Percentiles rank a stretch among this genome's conserved stretches.
These are phyloP conservation scores for Antitrichia curtipendula DNA, from an alignment of 225 moss, liverwort and hornwort genomes.

Conservation along the genomic window DNA sequence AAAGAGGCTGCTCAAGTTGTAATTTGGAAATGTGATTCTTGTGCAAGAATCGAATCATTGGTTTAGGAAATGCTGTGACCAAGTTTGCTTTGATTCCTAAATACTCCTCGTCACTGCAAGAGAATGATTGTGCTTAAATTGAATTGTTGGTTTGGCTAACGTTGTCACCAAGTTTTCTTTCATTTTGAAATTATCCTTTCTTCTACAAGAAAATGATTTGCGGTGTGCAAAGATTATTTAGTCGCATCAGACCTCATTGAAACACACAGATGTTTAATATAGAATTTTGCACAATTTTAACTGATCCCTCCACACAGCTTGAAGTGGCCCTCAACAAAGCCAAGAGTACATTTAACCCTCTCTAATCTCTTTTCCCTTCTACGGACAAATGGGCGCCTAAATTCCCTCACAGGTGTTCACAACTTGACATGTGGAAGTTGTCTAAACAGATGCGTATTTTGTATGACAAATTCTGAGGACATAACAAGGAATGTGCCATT, in stretches of 20 bases:
- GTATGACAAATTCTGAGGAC: not conserved
- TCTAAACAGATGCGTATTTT: not conserved
- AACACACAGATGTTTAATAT: not conserved
- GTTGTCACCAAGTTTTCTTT: not conserved
- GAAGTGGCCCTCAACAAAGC: not conserved
- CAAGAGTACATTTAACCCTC: not conserved
- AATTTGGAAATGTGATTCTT: not conserved
- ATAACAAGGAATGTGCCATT: not conserved
- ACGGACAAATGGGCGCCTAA: not conserved
- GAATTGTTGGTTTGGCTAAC: not conserved
- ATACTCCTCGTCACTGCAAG: not conserved
- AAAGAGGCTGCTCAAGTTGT: not conserved
- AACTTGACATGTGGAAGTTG: not conserved
- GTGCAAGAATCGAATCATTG: not conserved
- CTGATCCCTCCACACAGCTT: not conserved
- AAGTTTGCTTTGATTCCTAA: not conserved
- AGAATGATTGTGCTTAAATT: not conserved
- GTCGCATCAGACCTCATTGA: not conserved
- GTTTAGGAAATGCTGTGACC: not conserved
- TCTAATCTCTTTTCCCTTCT: not conserved
- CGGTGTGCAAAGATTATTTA: not conserved
- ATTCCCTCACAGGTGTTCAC: not conserved
- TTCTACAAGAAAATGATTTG: not conserved
- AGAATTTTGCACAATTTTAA: not conserved
- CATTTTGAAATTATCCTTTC: not conserved